Conservation (phyloP, 139 green algal genomes). For the Coccomyxa sp. region DNA sequence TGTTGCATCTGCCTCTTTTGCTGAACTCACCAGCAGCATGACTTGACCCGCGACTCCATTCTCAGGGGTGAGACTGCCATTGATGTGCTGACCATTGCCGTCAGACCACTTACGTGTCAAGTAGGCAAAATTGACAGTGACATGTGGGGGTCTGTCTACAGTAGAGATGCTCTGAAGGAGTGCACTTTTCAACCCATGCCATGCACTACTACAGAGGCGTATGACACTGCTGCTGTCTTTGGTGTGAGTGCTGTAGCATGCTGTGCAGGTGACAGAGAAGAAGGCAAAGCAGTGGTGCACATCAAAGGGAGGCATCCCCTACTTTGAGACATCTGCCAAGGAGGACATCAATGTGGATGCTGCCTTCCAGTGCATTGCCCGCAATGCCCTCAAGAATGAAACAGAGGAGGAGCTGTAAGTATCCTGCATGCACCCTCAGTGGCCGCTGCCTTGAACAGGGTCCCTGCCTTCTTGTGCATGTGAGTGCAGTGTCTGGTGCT, state of each 20-base stretch:
- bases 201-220: too few species aligned
- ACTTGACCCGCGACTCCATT: too few species aligned
- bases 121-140: too few species aligned
- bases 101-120: too few species aligned
- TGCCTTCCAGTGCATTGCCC: constrained; percentile 86
- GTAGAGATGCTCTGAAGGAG: too few species aligned
- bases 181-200: too few species aligned
- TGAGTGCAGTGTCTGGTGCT: background rate
- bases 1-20: background rate
- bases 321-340: constrained; percentile 95
- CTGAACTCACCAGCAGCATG: background rate
- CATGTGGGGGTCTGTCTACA: too few species aligned
- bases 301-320: constrained; percentile 87
- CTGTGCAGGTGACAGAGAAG: constrained; percentile 84
- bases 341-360: constrained; percentile 91
- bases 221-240: background rate
- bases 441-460: background rate
- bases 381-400: constrained; percentile 90
- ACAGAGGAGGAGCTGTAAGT: constrained; percentile 89
- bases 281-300: constrained; percentile 91
- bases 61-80: too few species aligned
- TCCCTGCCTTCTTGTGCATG: background rate
- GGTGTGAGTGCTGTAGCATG: background rate
- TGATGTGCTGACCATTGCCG: too few species aligned
- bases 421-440: background rate